Base-by-base conservation (phyloP, 805 yeast genomes). In the Pichia kluyveri region DNA sequence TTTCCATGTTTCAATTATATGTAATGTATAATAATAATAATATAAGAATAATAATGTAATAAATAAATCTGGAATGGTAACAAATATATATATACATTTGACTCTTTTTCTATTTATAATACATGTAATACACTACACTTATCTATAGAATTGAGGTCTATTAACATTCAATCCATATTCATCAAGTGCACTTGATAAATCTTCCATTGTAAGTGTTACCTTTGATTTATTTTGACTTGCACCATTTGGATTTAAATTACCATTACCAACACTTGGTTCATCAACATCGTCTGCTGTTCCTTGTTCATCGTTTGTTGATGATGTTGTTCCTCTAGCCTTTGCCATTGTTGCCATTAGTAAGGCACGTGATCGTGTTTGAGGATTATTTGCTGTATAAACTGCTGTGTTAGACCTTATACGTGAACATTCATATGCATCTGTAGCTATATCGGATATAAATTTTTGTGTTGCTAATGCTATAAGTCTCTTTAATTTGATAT, bases 381-480 rank as follows among this genome's bases (percentile, higher is more conserved):
- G 95, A 60, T 87, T 87, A 41, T 86, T 74, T 5, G 95, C 80
- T 57, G 83, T 82, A 58, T 86, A 82, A n/a, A 90, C 95, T 0
- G 96, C 80, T 12, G 88, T 80, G 5, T 86, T 72, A n/a, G 93
- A 86, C 53, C 98, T 76, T 55, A 93, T 93, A 51, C 98, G 72
- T 9, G 96, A 86, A 61, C 88, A 90, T 62, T 93, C 99, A 62
- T 88, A 93, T 0, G 99, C 97, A 61, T 93, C 98, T 15, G 89
- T 87, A 1, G 99, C 96, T 31, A 93, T 82, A 62, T 93, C 99
- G 51, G 90, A 80, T 28, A 93, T 77, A 63, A 93, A 93, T 61
- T 93, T 93, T 60, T 95, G 99, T 0, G 99, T 93, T 1, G 99
- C 98, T 48, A 93, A 70, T 0, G 98, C 97, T 43, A 93, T 70